A percentile compares a stretch with the other conserved stretches of the same genome.
phyloP scores from a whole-genome alignment of 2,329 filamentous ascomycete genomes.

The Didymella glomerata region DNA sequence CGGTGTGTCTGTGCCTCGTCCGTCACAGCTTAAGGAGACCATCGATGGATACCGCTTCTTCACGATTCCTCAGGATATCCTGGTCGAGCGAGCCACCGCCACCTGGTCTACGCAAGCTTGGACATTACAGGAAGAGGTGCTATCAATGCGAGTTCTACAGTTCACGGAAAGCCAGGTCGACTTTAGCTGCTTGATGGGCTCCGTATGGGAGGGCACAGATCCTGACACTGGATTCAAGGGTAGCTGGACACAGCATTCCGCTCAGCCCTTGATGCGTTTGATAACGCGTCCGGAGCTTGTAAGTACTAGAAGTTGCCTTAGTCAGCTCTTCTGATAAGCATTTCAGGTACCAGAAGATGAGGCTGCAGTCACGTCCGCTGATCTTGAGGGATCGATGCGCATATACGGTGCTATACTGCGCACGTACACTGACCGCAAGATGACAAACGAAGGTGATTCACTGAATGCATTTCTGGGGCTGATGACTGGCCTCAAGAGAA shows the following conservation, averaged over 20 bases:
- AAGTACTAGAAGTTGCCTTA: neutral
- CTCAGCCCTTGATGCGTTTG: neutral
- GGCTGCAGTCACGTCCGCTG: neutral
- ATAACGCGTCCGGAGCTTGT: neutral
- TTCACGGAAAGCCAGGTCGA: too few relatives aligned
- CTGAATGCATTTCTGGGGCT: neutral
- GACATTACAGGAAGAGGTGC: too few relatives aligned
- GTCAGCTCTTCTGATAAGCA: neutral
- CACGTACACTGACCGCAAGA: neutral
- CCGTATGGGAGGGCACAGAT: neutral
- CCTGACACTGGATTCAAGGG: neutral
- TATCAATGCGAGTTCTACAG: too few relatives aligned
- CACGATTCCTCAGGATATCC: too few relatives aligned
- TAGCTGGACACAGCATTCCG: neutral
- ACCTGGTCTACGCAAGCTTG: too few relatives aligned
- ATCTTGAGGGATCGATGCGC: neutral
- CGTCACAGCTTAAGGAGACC: too few relatives aligned
- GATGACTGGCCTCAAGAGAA: neutral
- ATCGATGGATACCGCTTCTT: too few relatives aligned
- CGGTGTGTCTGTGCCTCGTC: too few relatives aligned
- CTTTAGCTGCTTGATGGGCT: too few relatives aligned
- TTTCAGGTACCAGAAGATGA: neutral
- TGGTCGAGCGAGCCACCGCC: too few relatives aligned
- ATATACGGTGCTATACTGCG: neutral
- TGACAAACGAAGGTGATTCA: neutral